Evolutionary conservation across 805 yeast species (phyloP), one percentile per base, ranked within the genome.

Genomic region (Cyberlindnera euphorbiae): DNA sequence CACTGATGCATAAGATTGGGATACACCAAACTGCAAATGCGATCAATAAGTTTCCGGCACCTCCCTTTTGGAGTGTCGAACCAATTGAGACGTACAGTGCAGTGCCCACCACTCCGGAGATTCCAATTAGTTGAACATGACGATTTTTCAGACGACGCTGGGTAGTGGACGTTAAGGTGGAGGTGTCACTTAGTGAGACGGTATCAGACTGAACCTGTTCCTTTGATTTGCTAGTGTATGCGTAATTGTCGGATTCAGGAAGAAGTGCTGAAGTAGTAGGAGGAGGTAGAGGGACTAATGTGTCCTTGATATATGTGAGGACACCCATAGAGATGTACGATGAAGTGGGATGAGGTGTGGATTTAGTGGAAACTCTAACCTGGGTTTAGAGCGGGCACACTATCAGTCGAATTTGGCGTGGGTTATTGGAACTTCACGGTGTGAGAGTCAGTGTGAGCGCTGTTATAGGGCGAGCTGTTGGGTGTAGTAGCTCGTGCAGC

Each of bases 61-160:
- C 94, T 33, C 83, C 88, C 29, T 69, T 65, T 21, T 70, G 64
- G 21, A 85, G 60, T 1, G 77, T 82, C 32, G 66, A 59, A 11
- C 88, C 88, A 38, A 82, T 79, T 17, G 85, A 73, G 5, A 82
- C 87, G 46, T 84, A 84, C 6, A 84, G 62, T 8, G 84, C 90
- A 2, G 90, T 80, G 26, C 94, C 94, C 45, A 84, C 81, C 26
- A 86, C 80, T 35, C 90, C 93, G 14, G 90, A 87, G 17, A 85
- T 79, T 10, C 86, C 82, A 42, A 85, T 77, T 35, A 85, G 66
- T 51, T 83, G 87, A 17, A 85, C 77, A 60, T 87, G 95, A 40
- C 95, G 66, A 35, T 78, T 75, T 42, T 68, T 62, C 37, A 83
- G 63, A 19, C 68, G 67, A 30, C 90, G 59, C 21, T 64, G 64